Percentiles rank a stretch among this genome's conserved stretches.
Evolutionary conservation across 202 grass and related monocot genomes (phyloP).

Genomic region (Tripidium arundinaceum): DNA sequence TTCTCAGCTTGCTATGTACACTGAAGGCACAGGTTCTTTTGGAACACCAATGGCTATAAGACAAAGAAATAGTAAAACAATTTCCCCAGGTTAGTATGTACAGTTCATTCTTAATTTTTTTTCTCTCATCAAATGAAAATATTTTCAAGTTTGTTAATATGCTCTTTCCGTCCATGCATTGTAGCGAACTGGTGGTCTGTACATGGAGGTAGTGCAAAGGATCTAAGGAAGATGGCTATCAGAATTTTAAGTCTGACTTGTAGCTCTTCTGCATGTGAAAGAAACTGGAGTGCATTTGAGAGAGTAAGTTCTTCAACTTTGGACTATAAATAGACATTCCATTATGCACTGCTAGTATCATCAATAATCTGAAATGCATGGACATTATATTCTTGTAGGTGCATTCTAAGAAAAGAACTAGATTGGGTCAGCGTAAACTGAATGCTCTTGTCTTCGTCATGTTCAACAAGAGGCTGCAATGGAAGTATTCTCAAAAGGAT

Average conservation of each 20-base stretch:
- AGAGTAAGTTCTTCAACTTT: neutral
- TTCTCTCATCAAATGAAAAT: neutral
- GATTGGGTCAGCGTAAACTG: neutral
- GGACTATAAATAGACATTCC: neutral
- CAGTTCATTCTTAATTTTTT: neutral
- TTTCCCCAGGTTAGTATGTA: neutral
- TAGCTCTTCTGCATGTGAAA: neutral
- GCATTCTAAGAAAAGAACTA: neutral
- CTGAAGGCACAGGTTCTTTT: neutral
- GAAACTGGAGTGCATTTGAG: neutral
- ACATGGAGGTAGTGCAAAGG: neutral
- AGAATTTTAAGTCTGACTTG: conserved; percentile 20
- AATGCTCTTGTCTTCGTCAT: too few relatives aligned
- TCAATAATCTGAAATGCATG: neutral
- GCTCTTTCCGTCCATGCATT: neutral
- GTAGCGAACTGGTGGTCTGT: conserved; percentile 6
- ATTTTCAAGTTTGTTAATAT: neutral
- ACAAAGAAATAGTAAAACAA: neutral
- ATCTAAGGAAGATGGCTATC: conserved; percentile 19
- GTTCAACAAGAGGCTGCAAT: too few relatives aligned
- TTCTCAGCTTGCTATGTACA: neutral
- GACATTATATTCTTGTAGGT: neutral
- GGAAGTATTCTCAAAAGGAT: too few relatives aligned
- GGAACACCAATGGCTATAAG: neutral
- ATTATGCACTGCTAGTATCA: too few relatives aligned